Conservation (phyloP, 23 red algal species). For the Agarophyton chilense region DNA sequence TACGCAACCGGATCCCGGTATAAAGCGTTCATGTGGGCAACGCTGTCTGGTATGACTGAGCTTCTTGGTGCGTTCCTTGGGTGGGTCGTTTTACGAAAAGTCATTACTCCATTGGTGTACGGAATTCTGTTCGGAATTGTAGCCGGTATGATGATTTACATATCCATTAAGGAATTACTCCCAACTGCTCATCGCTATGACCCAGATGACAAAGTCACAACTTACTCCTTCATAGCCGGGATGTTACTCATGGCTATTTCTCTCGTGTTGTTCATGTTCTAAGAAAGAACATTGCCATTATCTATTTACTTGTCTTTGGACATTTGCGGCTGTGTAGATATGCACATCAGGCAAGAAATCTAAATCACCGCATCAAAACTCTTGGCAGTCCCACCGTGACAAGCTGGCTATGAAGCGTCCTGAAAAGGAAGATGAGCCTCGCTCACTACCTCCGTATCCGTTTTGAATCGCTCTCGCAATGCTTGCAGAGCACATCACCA, state of each 20-base stretch:
- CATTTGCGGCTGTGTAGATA: no score
- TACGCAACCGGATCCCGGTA: constrained; percentile 78
- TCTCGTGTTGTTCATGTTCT: constrained; percentile 77
- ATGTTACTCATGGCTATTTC: constrained; percentile 71
- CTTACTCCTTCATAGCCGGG: constrained; percentile 34
- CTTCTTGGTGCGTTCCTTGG: constrained; percentile 82
- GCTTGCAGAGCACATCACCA: not conserved
- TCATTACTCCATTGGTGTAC: constrained; percentile 69
- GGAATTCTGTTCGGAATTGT: constrained; percentile 78
- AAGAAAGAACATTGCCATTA: not conserved
- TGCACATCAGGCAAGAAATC: no score
- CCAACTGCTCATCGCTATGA: constrained; percentile 85
- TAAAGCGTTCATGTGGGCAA: constrained; percentile 90
- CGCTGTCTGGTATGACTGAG: constrained; percentile 87
- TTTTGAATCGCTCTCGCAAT: not conserved
- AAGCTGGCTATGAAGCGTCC: not conserved
- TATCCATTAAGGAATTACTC: constrained; percentile 80
- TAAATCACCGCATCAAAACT: not conserved
- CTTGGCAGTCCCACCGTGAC: not conserved
- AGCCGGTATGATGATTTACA: constrained; percentile 89
- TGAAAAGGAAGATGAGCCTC: not conserved
- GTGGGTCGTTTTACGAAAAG: constrained; percentile 81
- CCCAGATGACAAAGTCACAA: constrained; percentile 72
- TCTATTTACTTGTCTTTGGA: no score
- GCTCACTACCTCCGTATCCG: not conserved